Conservation (phyloP, 2,329 filamentous ascomycete genomes). For the Phaeoacremonium minimum region DNA sequence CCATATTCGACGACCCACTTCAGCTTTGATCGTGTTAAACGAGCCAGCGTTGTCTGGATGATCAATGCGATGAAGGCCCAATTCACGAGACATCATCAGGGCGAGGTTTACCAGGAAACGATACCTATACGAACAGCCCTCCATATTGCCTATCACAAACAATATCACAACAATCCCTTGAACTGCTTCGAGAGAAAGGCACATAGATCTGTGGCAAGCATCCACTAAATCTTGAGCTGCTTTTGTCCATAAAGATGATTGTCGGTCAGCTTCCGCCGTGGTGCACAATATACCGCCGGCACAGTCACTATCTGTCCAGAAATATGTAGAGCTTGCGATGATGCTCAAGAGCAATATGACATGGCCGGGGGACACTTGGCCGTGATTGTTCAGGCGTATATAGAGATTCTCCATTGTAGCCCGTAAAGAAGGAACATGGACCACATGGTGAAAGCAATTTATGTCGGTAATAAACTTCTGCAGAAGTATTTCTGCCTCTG, state of each 20-base stretch:
- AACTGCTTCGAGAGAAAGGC: neutral
- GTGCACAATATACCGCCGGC: neutral
- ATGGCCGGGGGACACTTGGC: neutral
- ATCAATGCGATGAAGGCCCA: neutral
- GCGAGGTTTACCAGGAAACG: neutral
- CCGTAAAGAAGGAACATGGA: neutral
- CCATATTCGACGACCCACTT: neutral
- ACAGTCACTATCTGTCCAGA: neutral
- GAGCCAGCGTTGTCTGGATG: neutral
- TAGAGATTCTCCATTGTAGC: neutral
- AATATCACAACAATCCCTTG: neutral
- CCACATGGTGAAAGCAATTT: neutral
- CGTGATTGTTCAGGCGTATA: neutral
- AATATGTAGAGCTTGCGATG: neutral
- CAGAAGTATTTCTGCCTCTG: neutral
- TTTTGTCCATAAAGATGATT: neutral
- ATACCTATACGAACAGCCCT: neutral
- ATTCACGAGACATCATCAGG: neutral
- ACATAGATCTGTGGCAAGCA: neutral
- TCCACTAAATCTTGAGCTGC: neutral
- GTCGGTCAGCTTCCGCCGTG: neutral
- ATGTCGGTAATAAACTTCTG: neutral
- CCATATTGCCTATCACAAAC: neutral
- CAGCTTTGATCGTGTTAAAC: neutral
- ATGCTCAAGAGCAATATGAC: neutral